Evolutionary conservation across 176 grass and related monocot species (phyloP).

Genomic region (Ensete ventricosum): DNA sequence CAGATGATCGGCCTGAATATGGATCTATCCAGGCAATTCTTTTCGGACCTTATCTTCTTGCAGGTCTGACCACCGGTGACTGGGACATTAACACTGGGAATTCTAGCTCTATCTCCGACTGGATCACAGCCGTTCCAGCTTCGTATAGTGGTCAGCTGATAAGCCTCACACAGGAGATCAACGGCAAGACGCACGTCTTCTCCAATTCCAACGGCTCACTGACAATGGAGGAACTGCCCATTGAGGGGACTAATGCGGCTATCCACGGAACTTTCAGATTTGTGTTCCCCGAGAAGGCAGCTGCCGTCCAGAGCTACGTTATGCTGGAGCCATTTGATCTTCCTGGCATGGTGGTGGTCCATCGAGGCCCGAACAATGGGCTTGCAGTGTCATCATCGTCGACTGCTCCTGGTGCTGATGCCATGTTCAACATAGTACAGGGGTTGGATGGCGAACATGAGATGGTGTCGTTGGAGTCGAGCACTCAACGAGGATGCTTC

Average conservation of each 20-base stretch:
- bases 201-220: conserved; percentile 53
- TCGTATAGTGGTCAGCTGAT: conserved; percentile 57
- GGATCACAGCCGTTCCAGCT: conserved; percentile 52
- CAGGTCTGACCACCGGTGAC: conserved; percentile 58
- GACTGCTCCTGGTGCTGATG: conserved; percentile 5
- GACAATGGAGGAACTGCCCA: conserved; percentile 44
- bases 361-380: conserved; percentile 23
- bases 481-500: conserved; percentile 49
- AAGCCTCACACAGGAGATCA: conserved; percentile 37
- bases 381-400: conserved; percentile 21
- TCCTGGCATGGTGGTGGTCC: conserved; percentile 45
- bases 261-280: conserved; percentile 63
- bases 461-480: conserved; percentile 50
- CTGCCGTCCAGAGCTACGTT: background rate
- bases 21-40: conserved; percentile 60
- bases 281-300: conserved; percentile 5
- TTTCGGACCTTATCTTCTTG: conserved; percentile 81
- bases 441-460: conserved; percentile 37
- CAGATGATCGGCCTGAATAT: conserved; percentile 71
- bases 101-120: conserved; percentile 36
- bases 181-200: conserved; percentile 31
- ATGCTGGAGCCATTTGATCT: conserved; percentile 64
- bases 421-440: conserved; percentile 34
- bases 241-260: conserved; percentile 38
- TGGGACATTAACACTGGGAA: conserved; percentile 51